Percentiles rank a stretch among this genome's conserved stretches.
Conservation (phyloP, 78 protist genomes). For the Dictyostelium purpureum region DNA sequence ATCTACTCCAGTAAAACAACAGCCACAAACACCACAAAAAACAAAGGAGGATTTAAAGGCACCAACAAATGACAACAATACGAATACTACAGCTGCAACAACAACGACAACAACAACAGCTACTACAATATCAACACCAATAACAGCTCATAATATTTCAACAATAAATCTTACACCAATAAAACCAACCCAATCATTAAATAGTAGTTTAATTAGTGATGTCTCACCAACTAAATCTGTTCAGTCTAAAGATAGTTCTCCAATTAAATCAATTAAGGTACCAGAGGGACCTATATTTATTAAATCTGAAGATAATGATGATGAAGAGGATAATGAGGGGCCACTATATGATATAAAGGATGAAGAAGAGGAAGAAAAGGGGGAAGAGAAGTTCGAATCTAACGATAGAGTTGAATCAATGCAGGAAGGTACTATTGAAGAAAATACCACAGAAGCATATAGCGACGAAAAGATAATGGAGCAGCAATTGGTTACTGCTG, state of each 20-base stretch:
- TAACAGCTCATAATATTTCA: not conserved
- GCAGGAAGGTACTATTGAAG: not conserved
- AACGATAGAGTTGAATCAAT: not conserved
- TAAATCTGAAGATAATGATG: not conserved
- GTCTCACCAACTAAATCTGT: too few species aligned
- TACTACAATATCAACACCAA: not conserved
- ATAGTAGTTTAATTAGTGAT: too few species aligned
- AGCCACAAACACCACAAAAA: not conserved
- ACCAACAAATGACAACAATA: not conserved
- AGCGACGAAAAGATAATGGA: not conserved
- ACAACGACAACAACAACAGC: not conserved
- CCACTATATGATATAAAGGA: not conserved
- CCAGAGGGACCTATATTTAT: not conserved
- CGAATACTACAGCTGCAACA: not conserved
- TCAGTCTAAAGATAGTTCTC: too few species aligned
- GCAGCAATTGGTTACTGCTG: not conserved
- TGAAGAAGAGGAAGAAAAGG: not conserved
- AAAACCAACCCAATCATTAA: not conserved
- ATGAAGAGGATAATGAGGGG: not conserved
- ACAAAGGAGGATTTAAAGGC: not conserved
- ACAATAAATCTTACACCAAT: slow-evolving; percentile 11
- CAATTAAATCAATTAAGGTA: too few species aligned
- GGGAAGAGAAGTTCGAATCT: not conserved
- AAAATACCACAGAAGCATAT: not conserved
- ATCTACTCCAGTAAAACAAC: not conserved